phyloP scores from a whole-genome alignment of 768 basidiomycete genomes.

The Filobasidium floriforme region DNA sequence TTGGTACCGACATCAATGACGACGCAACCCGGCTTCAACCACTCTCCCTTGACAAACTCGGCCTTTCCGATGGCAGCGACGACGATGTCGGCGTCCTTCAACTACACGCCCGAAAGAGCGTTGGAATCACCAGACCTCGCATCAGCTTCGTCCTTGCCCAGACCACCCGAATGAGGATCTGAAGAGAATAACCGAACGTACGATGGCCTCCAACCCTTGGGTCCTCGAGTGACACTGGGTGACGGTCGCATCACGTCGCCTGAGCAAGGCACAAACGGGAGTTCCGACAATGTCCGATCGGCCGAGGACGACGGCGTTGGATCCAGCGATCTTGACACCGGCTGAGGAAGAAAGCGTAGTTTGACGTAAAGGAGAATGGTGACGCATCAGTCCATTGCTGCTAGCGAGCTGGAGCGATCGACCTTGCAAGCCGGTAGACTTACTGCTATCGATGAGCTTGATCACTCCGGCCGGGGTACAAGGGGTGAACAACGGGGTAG shows the following conservation, averaged over 20 bases:
- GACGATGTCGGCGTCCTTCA: conserved; percentile 79
- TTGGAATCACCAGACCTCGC: too few species aligned
- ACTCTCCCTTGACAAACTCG: conserved; percentile 80
- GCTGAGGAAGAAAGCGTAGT: conserved; percentile 49
- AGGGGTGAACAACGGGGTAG: conserved; percentile 80
- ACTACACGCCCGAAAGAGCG: too few species aligned
- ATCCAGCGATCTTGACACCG: conserved; percentile 66
- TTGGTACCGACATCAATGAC: conserved; percentile 99
- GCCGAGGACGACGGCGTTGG: conserved; percentile 84
- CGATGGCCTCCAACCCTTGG: conserved; percentile 68
- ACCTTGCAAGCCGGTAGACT: too few species aligned
- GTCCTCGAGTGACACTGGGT: conserved; percentile 95
- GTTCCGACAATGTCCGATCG: conserved; percentile 97
- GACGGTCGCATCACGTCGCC: conserved; percentile 86
- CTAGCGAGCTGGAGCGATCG: too few species aligned
- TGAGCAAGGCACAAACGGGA: conserved; percentile 82
- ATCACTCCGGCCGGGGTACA: conserved; percentile 94
- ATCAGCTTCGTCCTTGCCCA: too few species aligned
- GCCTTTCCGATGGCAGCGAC: conserved; percentile 95
- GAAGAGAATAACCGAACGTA: too few species aligned
- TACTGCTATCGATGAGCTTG: conserved; percentile 65
- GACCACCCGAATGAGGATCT: too few species aligned
- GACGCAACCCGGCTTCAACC: conserved; percentile 90
- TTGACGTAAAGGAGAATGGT: too few species aligned
- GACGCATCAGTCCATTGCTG: too few species aligned